phyloP scores from a whole-genome alignment of 140 eudicot genomes.

The Flaveria floridana region DNA sequence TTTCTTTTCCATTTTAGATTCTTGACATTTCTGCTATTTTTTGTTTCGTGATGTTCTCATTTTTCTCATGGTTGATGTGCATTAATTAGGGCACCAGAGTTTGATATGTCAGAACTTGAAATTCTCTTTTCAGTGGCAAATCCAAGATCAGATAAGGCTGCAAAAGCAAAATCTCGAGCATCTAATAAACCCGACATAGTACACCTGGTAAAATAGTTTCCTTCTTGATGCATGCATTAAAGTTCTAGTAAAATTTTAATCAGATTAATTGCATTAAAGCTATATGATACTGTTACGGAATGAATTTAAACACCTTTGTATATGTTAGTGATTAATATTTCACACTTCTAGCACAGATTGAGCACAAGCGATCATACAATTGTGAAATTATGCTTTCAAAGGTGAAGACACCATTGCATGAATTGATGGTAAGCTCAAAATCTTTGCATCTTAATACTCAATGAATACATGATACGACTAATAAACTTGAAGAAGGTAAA shows the following conservation, averaged over 20 bases:
- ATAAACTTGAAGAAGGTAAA: constrained; percentile 2
- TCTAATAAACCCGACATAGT: constrained; percentile 74
- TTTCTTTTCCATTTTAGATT: not conserved
- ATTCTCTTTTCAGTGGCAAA: constrained; percentile 64
- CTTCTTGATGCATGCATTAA: constrained; percentile 17
- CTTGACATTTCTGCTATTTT: constrained; percentile 17
- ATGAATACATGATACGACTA: constrained; percentile 10
- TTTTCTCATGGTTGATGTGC: constrained; percentile 23
- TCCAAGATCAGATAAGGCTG: constrained; percentile 55
- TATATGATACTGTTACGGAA: constrained; percentile 2
- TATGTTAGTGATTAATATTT: constrained; percentile 17
- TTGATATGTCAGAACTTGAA: constrained; percentile 95
- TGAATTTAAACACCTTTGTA: constrained; percentile 30
- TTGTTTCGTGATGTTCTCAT: constrained; percentile 10
- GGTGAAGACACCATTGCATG: constrained; percentile 81
- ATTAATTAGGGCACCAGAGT: constrained; percentile 58
- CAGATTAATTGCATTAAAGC: constrained; percentile 6
- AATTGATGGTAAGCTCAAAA: constrained; percentile 68
- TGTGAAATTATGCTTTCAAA: constrained; percentile 97
- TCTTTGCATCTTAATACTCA: constrained; percentile 10
- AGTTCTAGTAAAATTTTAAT: constrained; percentile 7
- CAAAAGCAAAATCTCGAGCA: constrained; percentile 45
- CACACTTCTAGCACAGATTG: constrained; percentile 69
- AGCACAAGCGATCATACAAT: constrained; percentile 79
- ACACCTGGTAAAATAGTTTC: constrained; percentile 60